phyloP scores from a whole-genome alignment of 371 early-diverging fungal genomes.

The Lichtheimia hyalospora region DNA sequence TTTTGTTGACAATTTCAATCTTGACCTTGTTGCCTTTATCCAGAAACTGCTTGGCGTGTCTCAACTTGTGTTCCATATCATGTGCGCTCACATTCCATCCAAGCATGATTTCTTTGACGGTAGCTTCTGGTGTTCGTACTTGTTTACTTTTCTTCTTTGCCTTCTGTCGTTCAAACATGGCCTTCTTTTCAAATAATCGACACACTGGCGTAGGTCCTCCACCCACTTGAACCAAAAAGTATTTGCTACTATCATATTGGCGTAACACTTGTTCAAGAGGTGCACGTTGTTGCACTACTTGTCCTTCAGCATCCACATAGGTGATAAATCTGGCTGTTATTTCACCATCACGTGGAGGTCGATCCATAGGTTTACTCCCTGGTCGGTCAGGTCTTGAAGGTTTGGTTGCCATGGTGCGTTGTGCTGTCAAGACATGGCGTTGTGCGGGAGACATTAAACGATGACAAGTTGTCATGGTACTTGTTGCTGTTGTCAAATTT shows the following conservation, averaged over 20 bases:
- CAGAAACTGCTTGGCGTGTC: constrained; percentile 50
- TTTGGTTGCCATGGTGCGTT: background rate
- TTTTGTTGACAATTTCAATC: constrained; percentile 55
- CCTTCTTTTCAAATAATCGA: constrained; percentile 55
- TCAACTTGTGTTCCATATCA: constrained; percentile 59
- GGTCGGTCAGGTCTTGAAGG: constrained; percentile 3
- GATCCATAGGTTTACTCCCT: constrained; percentile 14
- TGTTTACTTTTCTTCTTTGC: constrained; percentile 47
- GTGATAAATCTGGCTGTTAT: constrained; percentile 51
- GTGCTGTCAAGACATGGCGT: no score
- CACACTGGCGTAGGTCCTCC: constrained; percentile 52
- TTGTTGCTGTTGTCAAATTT: no score
- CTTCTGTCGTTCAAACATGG: constrained; percentile 53
- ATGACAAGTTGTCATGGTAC: no score
- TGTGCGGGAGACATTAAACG: no score
- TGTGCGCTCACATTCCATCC: constrained; percentile 60
- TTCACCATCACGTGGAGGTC: constrained; percentile 58
- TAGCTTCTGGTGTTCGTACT: constrained; percentile 31
- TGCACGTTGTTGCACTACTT: constrained; percentile 32
- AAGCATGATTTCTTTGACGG: constrained; percentile 56
- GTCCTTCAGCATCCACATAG: constrained; percentile 46
- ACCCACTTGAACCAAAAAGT: constrained; percentile 56
- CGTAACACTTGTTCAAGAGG: constrained; percentile 31
- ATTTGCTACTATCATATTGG: constrained; percentile 45
- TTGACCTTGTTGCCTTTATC: constrained; percentile 62